Evolutionary conservation across 805 yeast species (phyloP).

Genomic region (Candida pseudofarinosa): DNA sequence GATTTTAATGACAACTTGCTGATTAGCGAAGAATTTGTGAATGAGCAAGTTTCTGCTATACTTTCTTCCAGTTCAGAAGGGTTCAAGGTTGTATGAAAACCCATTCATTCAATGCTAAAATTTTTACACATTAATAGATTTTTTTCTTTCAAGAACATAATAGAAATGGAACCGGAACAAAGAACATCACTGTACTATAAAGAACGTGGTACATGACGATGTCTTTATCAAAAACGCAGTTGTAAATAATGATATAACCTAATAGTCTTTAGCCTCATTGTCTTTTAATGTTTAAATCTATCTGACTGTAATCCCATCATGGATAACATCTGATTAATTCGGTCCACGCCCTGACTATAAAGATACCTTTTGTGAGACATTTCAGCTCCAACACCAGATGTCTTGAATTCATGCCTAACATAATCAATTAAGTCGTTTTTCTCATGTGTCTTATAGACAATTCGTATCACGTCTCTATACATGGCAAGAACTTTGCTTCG

Average conservation of each 20-base stretch:
- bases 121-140: no score
- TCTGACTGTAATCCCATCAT: slow-evolving; percentile 13
- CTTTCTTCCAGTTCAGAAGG: background rate
- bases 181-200: no score
- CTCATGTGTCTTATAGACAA: slow-evolving; percentile 35
- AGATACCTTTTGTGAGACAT: slow-evolving; percentile 35
- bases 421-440: slow-evolving; percentile 27
- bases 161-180: no score
- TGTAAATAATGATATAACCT: no score
- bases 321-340: slow-evolving; percentile 22
- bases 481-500: slow-evolving; percentile 29
- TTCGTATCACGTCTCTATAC: slow-evolving; percentile 30
- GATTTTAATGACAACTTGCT: background rate
- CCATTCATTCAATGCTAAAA: no score
- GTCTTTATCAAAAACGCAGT: no score
- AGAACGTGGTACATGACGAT: no score
- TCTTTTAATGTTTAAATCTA: background rate
- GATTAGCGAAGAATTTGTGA: background rate
- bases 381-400: slow-evolving; percentile 23
- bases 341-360: slow-evolving; percentile 28
- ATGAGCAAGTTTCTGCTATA: background rate
- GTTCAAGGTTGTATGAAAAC: no score
- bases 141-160: no score
- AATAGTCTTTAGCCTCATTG: no score
- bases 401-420: slow-evolving; percentile 31